Evolutionary conservation across 2,329 filamentous ascomycete genomes (phyloP), one percentile per base, ranked within the genome.

Genomic region (Talaromyces verruculosus): DNA sequence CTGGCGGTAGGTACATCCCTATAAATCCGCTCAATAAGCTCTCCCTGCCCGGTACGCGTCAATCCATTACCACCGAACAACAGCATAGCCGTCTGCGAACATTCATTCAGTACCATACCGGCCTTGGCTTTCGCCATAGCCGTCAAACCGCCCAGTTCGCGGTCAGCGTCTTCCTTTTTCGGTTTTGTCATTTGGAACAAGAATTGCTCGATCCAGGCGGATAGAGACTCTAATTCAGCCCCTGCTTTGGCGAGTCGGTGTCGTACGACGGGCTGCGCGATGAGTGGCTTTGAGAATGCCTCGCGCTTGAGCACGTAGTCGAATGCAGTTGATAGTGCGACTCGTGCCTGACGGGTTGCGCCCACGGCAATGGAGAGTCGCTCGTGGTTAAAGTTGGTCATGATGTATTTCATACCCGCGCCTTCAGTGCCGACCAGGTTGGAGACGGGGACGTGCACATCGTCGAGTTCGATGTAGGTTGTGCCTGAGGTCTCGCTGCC

Each of bases 351-450:
- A 2, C 90, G 82, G 1, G 88, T 89, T 0, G 85, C 84, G 0
- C 85, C 84, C 15, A 92, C 85, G 0, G 87, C 82, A 68, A 92
- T 90, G 17, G 83, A 83, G 11, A 92, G 80, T 0, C 90, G 85
- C 76, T 93, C 90, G 75, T 92, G 89, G 79, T 92, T 92, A 84
- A 92, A 92, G 78, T 92, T 91, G 63, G 86, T 89, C 88, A 91
- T 91, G 72, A 90, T 85, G 72, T 91, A 90, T 66, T 82, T 84
- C 89, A 93, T 92, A 5, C 90, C 90, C 71, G 85, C 80, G 11
- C 89, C 89, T 75, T 92, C 90, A 22, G 82, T 70, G 2, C 90
- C 90, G 65, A 93, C 86, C 7, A 92, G 77, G 73, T 92, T 92
- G 72, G 85, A 84, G 0, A 87, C 84, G 0, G 89, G 89, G 0